phyloP scores from a whole-genome alignment of 2,329 filamentous ascomycete genomes.

The Gnomoniopsis smithogilvyi region DNA sequence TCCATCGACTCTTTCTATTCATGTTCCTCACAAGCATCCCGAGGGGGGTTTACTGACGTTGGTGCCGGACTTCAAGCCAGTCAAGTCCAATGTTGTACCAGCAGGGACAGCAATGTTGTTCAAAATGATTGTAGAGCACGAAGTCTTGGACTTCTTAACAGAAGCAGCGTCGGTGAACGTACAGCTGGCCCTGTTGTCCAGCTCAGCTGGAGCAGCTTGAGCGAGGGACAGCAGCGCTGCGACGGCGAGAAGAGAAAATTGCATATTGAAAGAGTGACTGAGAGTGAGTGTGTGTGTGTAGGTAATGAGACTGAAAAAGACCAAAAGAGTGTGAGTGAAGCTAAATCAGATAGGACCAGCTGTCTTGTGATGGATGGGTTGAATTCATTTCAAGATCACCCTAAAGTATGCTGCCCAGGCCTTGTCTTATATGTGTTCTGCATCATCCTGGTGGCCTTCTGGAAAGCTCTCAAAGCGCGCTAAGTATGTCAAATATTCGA shows the following conservation, averaged over 20 bases:
- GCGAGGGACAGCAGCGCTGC: slow-evolving; percentile 10
- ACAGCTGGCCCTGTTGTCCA: slow-evolving; percentile 11
- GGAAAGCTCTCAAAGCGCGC: too few relatives aligned
- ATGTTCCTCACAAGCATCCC: background rate
- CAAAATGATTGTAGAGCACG: slow-evolving; percentile 35
- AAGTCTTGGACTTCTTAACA: slow-evolving; percentile 19
- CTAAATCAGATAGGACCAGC: too few relatives aligned
- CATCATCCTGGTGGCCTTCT: too few relatives aligned
- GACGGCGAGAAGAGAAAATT: background rate
- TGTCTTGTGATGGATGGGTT: too few relatives aligned
- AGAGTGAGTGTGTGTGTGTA: too few relatives aligned
- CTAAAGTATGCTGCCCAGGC: too few relatives aligned
- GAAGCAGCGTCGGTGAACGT: slow-evolving; percentile 18
- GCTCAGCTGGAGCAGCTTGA: slow-evolving; percentile 1
- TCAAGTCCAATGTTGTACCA: slow-evolving; percentile 34
- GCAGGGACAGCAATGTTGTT: slow-evolving; percentile 33
- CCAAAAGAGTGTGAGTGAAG: background rate
- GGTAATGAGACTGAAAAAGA: background rate
- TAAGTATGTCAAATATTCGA: too few relatives aligned
- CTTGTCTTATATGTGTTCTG: too few relatives aligned
- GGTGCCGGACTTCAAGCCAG: slow-evolving; percentile 33
- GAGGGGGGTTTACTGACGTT: slow-evolving; percentile 20
- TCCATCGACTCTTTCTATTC: background rate
- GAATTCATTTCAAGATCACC: too few relatives aligned
- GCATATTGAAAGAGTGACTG: background rate